phyloP scores from a whole-genome alignment of 306 rosid species.

The Vachellia collinsii region DNA sequence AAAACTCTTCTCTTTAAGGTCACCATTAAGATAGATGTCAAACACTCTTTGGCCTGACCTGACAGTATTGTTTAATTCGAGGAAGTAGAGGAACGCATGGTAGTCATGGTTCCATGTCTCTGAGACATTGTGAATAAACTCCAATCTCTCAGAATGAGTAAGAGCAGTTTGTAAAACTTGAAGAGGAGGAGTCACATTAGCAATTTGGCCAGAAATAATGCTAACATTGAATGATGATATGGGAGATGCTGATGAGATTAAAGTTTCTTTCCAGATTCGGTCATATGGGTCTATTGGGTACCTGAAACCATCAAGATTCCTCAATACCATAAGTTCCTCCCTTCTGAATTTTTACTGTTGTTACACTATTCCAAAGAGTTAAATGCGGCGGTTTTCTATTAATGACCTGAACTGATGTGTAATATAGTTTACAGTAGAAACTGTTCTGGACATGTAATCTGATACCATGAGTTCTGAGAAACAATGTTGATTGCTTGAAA shows the following conservation, averaged over 20 bases:
- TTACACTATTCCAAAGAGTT: neutral
- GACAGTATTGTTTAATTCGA: slow-evolving; percentile 55
- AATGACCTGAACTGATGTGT: neutral
- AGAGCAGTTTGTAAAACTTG: slow-evolving; percentile 71
- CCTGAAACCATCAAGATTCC: slow-evolving; percentile 48
- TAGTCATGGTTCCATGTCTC: slow-evolving; percentile 46
- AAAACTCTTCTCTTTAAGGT: slow-evolving; percentile 39
- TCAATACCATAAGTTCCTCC: slow-evolving; percentile 17
- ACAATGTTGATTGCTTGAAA: neutral
- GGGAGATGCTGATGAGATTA: slow-evolving; percentile 33
- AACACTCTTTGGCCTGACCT: slow-evolving; percentile 65
- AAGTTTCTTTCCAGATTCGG: slow-evolving; percentile 64
- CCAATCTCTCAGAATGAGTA: slow-evolving; percentile 54
- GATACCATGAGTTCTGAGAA: neutral
- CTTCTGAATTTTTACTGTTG: neutral
- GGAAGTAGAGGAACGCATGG: slow-evolving; percentile 67
- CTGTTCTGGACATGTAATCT: neutral
- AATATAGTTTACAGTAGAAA: neutral
- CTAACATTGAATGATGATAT: slow-evolving; percentile 23
- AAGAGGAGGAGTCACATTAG: slow-evolving; percentile 46
- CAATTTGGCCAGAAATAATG: slow-evolving; percentile 39
- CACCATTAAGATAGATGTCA: slow-evolving; percentile 64
- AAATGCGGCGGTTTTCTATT: neutral
- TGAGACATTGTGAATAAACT: slow-evolving; percentile 49
- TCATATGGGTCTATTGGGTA: slow-evolving; percentile 69